Conservation (phyloP, 768 basidiomycete genomes). For the Amanita jacksonii region DNA sequence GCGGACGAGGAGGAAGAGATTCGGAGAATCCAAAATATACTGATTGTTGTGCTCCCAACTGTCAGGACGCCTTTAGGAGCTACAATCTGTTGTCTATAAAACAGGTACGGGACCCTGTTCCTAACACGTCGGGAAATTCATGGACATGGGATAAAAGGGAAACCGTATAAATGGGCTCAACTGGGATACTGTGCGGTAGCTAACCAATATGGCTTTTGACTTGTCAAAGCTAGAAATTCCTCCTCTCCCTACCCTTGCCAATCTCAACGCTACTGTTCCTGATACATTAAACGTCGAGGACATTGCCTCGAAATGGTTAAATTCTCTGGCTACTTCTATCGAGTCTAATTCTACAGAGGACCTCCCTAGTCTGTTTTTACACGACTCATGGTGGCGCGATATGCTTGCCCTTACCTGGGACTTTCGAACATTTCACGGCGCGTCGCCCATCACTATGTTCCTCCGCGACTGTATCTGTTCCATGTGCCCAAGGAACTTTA, state of each 20-base stretch:
- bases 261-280: constrained; percentile 15
- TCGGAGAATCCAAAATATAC: no score
- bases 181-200: no score
- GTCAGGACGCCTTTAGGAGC: no score
- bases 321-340: constrained; percentile 12
- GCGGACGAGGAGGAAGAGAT: no score
- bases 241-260: constrained; percentile 21
- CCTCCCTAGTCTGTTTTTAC: constrained; percentile 14
- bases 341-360: constrained; percentile 11
- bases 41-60: no score
- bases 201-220: constrained; percentile 5
- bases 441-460: constrained; percentile 24
- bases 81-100: no score
- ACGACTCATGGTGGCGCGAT: constrained; percentile 40
- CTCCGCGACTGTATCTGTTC: constrained; percentile 25
- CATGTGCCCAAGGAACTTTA: constrained; percentile 15
- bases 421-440: constrained; percentile 36
- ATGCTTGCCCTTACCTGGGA: constrained; percentile 43
- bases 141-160: no score
- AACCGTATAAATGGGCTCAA: no score
- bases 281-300: constrained; percentile 15
- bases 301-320: constrained; percentile 24
- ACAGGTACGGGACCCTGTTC: no score
- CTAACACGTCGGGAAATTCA: no score
- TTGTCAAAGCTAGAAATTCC: constrained; percentile 10